phyloP scores from a whole-genome alignment of 2,329 filamentous ascomycete species.

The Talaromyces sp. region DNA sequence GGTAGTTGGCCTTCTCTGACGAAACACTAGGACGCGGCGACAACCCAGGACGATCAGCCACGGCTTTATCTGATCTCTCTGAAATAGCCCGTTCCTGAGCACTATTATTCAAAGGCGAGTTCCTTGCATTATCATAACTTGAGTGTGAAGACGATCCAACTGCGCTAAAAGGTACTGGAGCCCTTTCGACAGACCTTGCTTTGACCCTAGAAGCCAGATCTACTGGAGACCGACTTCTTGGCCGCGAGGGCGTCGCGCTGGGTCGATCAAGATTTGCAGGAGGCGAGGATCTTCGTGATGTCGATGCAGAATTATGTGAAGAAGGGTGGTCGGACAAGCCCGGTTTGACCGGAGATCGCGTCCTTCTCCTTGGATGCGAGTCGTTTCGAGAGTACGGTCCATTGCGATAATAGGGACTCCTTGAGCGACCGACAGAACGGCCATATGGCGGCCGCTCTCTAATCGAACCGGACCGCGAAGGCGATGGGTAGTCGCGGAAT shows the following conservation, averaged over 20 bases:
- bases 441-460: conserved; percentile 29
- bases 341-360: conserved; percentile 43
- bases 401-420: conserved; percentile 46
- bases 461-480: conserved; percentile 6
- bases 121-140: background rate
- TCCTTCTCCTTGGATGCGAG: conserved; percentile 48
- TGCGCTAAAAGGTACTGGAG: background rate
- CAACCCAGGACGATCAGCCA: background rate
- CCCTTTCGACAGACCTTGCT: background rate
- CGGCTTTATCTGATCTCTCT: background rate
- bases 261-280: conserved; percentile 46
- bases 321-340: conserved; percentile 44
- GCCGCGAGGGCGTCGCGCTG: conserved; percentile 29
- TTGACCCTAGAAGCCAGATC: background rate
- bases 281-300: conserved; percentile 58
- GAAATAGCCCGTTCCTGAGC: background rate
- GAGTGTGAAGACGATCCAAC: background rate
- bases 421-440: conserved; percentile 40
- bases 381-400: conserved; percentile 44
- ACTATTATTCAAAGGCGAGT: background rate
- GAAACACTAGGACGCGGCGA: background rate
- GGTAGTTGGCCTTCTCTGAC: background rate
- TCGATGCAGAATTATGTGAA: conserved; percentile 49
- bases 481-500: background rate
- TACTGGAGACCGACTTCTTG: conserved; percentile 5